Percentiles rank a stretch among this genome's conserved stretches.
phyloP scores from a whole-genome alignment of 2,329 filamentous ascomycete genomes.

The Gaeumannomyces tritici region DNA sequence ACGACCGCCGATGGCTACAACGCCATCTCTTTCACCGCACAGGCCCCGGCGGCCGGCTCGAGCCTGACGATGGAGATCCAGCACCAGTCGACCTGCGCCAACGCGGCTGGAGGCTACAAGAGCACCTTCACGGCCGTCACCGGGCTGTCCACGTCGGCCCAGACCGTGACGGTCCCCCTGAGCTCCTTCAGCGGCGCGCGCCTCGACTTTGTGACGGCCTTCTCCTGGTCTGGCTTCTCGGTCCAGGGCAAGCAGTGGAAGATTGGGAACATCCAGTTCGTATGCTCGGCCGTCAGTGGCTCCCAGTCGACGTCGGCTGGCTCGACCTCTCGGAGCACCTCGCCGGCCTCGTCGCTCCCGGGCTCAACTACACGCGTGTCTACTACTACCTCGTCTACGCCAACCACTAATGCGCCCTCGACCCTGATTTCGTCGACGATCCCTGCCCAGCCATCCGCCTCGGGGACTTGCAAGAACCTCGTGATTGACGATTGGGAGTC shows the following conservation, averaged over 20 bases:
- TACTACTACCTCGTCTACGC: neutral
- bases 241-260: slow-evolving; percentile 6
- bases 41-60: slow-evolving; percentile 23
- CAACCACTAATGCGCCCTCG: neutral
- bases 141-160: slow-evolving; percentile 7
- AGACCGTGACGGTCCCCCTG: slow-evolving; percentile 10
- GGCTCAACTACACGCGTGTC: neutral
- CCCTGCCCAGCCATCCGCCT: slow-evolving; percentile 7
- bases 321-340: slow-evolving; percentile 13
- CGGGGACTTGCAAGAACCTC: slow-evolving; percentile 14
- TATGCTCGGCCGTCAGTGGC: slow-evolving; percentile 6
- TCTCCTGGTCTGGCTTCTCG: slow-evolving; percentile 10
- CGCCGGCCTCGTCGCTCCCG: slow-evolving; percentile 9
- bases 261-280: slow-evolving; percentile 9
- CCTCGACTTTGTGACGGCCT: slow-evolving; percentile 8
- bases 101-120: slow-evolving; percentile 23
- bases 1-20: slow-evolving; percentile 34
- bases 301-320: neutral
- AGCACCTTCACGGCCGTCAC: slow-evolving; percentile 10
- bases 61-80: slow-evolving; percentile 9
- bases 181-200: slow-evolving; percentile 19
- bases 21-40: slow-evolving; percentile 34
- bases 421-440: slow-evolving; percentile 8
- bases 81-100: slow-evolving; percentile 6
- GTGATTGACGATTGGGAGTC: slow-evolving; percentile 50